phyloP scores from a whole-genome alignment of 495 filamentous ascomycete species.

The Niebla homalea region DNA sequence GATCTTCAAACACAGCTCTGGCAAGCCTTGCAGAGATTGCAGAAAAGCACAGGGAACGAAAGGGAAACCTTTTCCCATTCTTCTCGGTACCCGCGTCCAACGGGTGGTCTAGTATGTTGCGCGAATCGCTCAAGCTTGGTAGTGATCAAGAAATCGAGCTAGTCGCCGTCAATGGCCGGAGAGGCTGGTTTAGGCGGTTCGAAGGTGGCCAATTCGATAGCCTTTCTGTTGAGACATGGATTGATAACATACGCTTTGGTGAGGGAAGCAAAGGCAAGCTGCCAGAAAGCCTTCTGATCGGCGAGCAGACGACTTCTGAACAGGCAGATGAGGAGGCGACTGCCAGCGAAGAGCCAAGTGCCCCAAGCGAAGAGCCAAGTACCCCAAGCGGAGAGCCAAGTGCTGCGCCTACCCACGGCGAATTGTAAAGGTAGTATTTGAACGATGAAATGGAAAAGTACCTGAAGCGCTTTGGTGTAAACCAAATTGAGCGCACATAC shows the following conservation, averaged over 20 bases:
- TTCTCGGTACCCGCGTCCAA: slow-evolving; percentile 60
- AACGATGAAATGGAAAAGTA: too few species aligned
- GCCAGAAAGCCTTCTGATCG: slow-evolving; percentile 55
- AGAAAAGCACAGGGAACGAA: slow-evolving; percentile 53
- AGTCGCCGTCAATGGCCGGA: slow-evolving; percentile 69
- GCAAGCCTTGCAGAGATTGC: slow-evolving; percentile 56
- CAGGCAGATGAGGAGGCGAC: slow-evolving; percentile 4
- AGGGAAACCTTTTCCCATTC: slow-evolving; percentile 67
- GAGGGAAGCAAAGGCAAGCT: slow-evolving; percentile 72
- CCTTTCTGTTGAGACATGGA: slow-evolving; percentile 62
- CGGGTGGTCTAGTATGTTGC: slow-evolving; percentile 38
- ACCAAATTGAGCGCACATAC: too few species aligned
- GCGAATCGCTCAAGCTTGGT: slow-evolving; percentile 46
- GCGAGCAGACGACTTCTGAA: neutral
- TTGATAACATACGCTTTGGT: slow-evolving; percentile 76
- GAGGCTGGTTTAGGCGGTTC: slow-evolving; percentile 75
- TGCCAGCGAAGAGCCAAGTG: neutral
- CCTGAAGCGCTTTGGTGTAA: too few species aligned
- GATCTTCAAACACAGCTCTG: slow-evolving; percentile 40
- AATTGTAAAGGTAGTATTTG: slow-evolving; percentile 4
- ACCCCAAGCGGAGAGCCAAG: neutral
- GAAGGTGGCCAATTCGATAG: slow-evolving; percentile 40
- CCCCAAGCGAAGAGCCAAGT: neutral
- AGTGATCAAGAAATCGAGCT: slow-evolving; percentile 44
- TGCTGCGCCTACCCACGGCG: slow-evolving; percentile 8